Base-by-base conservation (phyloP, 2,329 filamentous ascomycete species). In the Tolypocladium ovalisporum region DNA sequence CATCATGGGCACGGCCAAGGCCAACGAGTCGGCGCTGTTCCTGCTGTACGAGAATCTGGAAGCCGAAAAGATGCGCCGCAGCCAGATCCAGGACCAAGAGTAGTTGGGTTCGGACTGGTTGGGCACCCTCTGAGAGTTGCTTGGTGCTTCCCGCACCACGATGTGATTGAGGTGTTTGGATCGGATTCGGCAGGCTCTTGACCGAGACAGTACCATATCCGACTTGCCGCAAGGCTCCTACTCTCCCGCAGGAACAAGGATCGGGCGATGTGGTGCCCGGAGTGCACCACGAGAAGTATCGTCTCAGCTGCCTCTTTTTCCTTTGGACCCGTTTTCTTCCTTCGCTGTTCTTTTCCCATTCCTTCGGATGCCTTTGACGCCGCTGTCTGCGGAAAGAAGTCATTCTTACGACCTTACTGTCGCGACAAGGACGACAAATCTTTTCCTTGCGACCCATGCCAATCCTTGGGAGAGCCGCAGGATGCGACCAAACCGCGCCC, bases 21-120 rank as follows among this genome's bases (percentile, higher is more conserved):
- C 91, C 62, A 99, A 99, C 68, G 94, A 99, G 76, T 93, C 91
- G 65, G 94, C 94, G 5, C 81, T 99, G 34, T 97, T 96, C 75
- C 85, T 99, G 56, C 80, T 99, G 62, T 99, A 99, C 72, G 94
- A 99, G 81, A 99, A 99, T 75, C 84, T 99, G 55, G 94, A 99
- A 78, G 93, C 92, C 19, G 94, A 99, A 80, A 99, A 99, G 84
- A 95, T 95, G 86, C 90, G 94, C 67, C 90, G 94, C 71, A 96
- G 90, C 79, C 88, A 95, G 76, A 83, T 85, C 57, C 79, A 79
- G 66, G 69, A 76, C 55, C 64, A 73, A 54, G 81, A 84, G 71
- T 83, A 83, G 65, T 62, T 42, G 37, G 54, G 37, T 51, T 56
- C 34, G 32, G 47, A 52, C 42, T 56, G 56, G 56, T 56, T 53